Conservation (phyloP, 805 yeast genomes). For the Metschnikowia vanudenii region DNA sequence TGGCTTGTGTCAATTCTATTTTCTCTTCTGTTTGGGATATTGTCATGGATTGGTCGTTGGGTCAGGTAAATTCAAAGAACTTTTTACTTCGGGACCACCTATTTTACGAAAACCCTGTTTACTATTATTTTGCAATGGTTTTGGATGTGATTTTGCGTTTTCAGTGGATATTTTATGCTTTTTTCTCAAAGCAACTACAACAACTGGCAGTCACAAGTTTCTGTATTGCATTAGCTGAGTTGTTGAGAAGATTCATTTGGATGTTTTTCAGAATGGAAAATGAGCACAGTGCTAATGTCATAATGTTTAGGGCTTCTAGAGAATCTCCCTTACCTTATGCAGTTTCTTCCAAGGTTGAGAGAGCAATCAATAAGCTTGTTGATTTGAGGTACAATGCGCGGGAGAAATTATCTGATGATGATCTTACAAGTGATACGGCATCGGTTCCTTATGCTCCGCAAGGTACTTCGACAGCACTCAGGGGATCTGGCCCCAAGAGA, state of each 20-base stretch:
- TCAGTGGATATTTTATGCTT: slow-evolving; percentile 89
- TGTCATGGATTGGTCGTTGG: slow-evolving; percentile 92
- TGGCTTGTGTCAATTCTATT: slow-evolving; percentile 73
- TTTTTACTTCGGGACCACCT: slow-evolving; percentile 67
- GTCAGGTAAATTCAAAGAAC: slow-evolving; percentile 62
- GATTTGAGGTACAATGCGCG: slow-evolving; percentile 27
- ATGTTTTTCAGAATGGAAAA: slow-evolving; percentile 90
- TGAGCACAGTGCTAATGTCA: slow-evolving; percentile 91
- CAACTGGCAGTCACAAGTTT: slow-evolving; percentile 89
- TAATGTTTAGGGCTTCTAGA: slow-evolving; percentile 79
- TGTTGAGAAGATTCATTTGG: slow-evolving; percentile 85
- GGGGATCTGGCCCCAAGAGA: not conserved
- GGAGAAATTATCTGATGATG: slow-evolving; percentile 13
- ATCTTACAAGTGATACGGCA: slow-evolving; percentile 3
- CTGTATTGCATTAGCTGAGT: slow-evolving; percentile 76
- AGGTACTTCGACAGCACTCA: slow-evolving; percentile 4
- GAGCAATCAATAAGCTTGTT: slow-evolving; percentile 37
- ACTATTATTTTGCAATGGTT: slow-evolving; percentile 74
- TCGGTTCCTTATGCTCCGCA: slow-evolving; percentile 3
- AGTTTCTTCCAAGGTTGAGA: slow-evolving; percentile 33
- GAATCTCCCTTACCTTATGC: slow-evolving; percentile 85
- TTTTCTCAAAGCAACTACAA: slow-evolving; percentile 71
- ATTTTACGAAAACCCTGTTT: slow-evolving; percentile 52
- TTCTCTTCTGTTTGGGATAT: slow-evolving; percentile 82
- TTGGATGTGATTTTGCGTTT: slow-evolving; percentile 73